Percentiles rank a stretch among this genome's conserved stretches.
phyloP scores from a whole-genome alignment of 2,329 filamentous ascomycete genomes.

The Periconia digitata region DNA sequence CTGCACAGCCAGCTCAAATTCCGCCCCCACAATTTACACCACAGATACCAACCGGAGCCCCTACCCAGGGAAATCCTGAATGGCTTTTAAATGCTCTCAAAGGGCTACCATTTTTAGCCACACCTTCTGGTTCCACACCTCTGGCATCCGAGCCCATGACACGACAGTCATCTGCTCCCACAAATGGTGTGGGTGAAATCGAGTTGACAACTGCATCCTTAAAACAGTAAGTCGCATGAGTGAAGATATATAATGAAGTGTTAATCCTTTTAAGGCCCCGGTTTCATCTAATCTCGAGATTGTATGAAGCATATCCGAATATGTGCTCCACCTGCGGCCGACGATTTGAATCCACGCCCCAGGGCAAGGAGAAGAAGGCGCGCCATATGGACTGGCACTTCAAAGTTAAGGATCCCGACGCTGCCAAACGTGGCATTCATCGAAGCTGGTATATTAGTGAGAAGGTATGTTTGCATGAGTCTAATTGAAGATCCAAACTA shows the following conservation, averaged over 20 bases:
- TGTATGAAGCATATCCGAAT: slow-evolving; percentile 82
- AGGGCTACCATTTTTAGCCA: slow-evolving; percentile 23
- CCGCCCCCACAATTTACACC: slow-evolving; percentile 21
- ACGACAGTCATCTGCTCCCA: slow-evolving; percentile 35
- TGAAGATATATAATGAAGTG: slow-evolving; percentile 9
- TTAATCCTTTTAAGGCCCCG: slow-evolving; percentile 59
- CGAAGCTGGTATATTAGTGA: slow-evolving; percentile 95
- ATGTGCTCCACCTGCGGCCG: slow-evolving; percentile 91
- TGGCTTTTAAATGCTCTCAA: slow-evolving; percentile 38
- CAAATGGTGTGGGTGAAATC: slow-evolving; percentile 51
- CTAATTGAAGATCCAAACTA: slow-evolving; percentile 15
- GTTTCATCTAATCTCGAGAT: slow-evolving; percentile 68
- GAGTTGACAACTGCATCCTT: slow-evolving; percentile 68
- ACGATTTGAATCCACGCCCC: slow-evolving; percentile 75
- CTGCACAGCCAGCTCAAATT: slow-evolving; percentile 14
- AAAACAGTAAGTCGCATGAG: slow-evolving; percentile 62
- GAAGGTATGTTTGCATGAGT: slow-evolving; percentile 57
- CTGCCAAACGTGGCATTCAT: slow-evolving; percentile 82
- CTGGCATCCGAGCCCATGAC: slow-evolving; percentile 26
- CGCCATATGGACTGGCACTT: slow-evolving; percentile 99
- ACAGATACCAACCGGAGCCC: slow-evolving; percentile 14
- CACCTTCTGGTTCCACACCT: slow-evolving; percentile 29
- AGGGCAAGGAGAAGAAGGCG: slow-evolving; percentile 82
- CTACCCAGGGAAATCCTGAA: slow-evolving; percentile 25
- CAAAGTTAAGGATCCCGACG: slow-evolving; percentile 84